Conservation (phyloP, 352 stramenopile genomes). For the Phytophthora pseudosyringae region DNA sequence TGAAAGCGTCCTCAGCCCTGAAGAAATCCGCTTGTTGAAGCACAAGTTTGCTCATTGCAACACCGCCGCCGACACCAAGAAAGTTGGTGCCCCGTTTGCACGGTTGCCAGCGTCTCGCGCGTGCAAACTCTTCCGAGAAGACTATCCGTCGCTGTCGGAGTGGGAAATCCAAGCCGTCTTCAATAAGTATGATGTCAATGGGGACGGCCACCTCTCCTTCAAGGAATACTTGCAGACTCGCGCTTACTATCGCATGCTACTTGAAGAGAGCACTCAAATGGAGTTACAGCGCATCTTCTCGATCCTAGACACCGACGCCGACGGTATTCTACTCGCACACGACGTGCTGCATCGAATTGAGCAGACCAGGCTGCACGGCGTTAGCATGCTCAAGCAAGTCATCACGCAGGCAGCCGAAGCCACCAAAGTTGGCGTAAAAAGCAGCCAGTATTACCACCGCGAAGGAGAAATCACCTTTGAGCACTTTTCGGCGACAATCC, state of each 20-base stretch:
- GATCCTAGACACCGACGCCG: slow-evolving; percentile 66
- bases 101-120: slow-evolving; percentile 48
- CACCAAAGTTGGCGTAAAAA: slow-evolving; percentile 39
- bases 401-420: slow-evolving; percentile 54
- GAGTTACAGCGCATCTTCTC: slow-evolving; percentile 68
- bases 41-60: slow-evolving; percentile 62
- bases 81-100: slow-evolving; percentile 35
- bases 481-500: slow-evolving; percentile 64
- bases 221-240: slow-evolving; percentile 66
- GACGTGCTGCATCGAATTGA: slow-evolving; percentile 62
- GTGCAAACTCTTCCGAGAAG: slow-evolving; percentile 66
- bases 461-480: slow-evolving; percentile 76
- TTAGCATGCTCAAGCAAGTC: slow-evolving; percentile 55
- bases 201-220: slow-evolving; percentile 61
- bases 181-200: slow-evolving; percentile 64
- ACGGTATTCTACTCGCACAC: slow-evolving; percentile 56
- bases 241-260: slow-evolving; percentile 58
- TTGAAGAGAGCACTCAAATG: slow-evolving; percentile 59
- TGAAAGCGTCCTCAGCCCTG: slow-evolving; percentile 47
- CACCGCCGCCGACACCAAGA: slow-evolving; percentile 30
- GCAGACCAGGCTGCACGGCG: slow-evolving; percentile 49
- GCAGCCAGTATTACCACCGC: slow-evolving; percentile 24
- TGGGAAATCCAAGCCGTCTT: slow-evolving; percentile 69
- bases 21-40: slow-evolving; percentile 60
- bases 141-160: slow-evolving; percentile 67